Base-by-base conservation (phyloP, 2,329 filamentous ascomycete species). In the Dactylellina drechsleri region DNA sequence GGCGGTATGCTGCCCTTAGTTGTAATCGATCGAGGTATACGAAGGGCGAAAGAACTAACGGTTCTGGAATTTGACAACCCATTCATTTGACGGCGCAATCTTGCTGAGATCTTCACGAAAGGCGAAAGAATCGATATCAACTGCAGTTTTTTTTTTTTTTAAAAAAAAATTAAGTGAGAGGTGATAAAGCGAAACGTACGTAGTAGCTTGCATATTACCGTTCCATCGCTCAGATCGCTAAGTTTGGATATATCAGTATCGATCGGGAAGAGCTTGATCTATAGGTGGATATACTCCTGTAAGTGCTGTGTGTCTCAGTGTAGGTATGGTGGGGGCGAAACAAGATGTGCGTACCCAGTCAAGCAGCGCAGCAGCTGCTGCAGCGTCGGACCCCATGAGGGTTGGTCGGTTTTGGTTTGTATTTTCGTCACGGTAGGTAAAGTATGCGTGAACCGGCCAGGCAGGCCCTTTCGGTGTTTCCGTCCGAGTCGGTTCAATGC, bases 191-290 rank as follows among this genome's bases (percentile, higher is more conserved):
- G 18, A 40, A 28, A 75, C 79, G 49, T 77, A 80, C 79, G 62
- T 10, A 80, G 77, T 52, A 80, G 76, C 67, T 80, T 79, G 40
- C 77, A 75, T 50, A 80, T 76, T n/a, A 79, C 74, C 45, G 67
- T 73, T 18, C 79, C 79, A 68, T 80, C 79, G 43, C 68, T 74
- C 15, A 80, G 71, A n/a, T 79, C 79, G 68, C 53, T 58, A 20
- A 80, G 70, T 16, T 65, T 72, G 52, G 78, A 76, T 74, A 79
- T 78, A 71, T 79, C 79, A 23, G 76, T 76, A 49, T 79, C 78
- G 66, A 80, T 79, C 53, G 79, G 78, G 66, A 78, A 80, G 71
- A 79, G 74, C 77, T 79, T 80, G 77, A 80, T 79, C 79, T 80
- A 26, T 47, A 40, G 6, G 56, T 16, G 45, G 56, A 18, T 54